Evolutionary conservation across 768 basidiomycete species (phyloP).

Genomic region (Galerina marginata): DNA sequence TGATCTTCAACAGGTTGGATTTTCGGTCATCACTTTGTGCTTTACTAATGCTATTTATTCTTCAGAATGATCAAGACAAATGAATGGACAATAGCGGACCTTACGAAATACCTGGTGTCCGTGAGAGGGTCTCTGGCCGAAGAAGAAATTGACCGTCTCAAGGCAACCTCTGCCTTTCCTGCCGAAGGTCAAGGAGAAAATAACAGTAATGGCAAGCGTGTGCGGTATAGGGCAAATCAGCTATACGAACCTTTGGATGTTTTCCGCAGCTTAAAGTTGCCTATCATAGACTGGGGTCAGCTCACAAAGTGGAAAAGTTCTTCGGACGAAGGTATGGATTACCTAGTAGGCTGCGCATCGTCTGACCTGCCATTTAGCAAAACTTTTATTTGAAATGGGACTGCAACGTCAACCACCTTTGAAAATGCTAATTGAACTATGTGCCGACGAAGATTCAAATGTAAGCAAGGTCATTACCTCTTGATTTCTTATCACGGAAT

Average conservation of each 20-base stretch:
- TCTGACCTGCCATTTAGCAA: slow-evolving; percentile 54
- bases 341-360: background rate
- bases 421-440: slow-evolving; percentile 67
- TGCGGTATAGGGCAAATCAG: slow-evolving; percentile 67
- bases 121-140: slow-evolving; percentile 62
- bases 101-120: slow-evolving; percentile 87
- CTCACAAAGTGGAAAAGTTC: slow-evolving; percentile 77
- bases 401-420: slow-evolving; percentile 73
- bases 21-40: background rate
- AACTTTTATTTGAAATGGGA: slow-evolving; percentile 76
- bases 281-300: slow-evolving; percentile 87
- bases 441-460: slow-evolving; percentile 55
- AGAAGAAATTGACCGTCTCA: slow-evolving; percentile 55
- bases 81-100: slow-evolving; percentile 85
- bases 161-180: slow-evolving; percentile 80
- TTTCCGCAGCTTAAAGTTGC: slow-evolving; percentile 75
- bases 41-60: background rate
- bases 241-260: slow-evolving; percentile 85
- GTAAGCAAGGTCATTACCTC: slow-evolving; percentile 26
- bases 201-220: slow-evolving; percentile 36
- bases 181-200: slow-evolving; percentile 47
- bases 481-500: background rate
- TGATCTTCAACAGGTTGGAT: slow-evolving; percentile 83
- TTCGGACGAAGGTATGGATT: slow-evolving; percentile 81
- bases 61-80: slow-evolving; percentile 86